These are phyloP conservation scores for Ceratobasidium sp. DNA, from an alignment of 1,284 basidiomycete species.

Conservation along the genomic window DNA sequence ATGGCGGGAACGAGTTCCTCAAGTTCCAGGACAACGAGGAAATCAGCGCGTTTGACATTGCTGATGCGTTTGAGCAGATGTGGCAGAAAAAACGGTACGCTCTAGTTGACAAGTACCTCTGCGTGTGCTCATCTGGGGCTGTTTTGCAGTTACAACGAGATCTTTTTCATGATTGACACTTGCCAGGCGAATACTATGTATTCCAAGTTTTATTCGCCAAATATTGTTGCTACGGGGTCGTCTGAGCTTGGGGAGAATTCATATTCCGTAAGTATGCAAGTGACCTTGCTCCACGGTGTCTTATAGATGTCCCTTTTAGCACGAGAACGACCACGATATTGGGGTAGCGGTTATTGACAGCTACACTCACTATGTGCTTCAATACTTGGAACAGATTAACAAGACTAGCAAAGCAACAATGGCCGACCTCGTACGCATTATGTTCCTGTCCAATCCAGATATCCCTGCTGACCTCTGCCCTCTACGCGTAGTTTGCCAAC, in stretches of 20 bases:
- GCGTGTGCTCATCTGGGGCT: neutral
- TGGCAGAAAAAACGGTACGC: slow-evolving; percentile 91
- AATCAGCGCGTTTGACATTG: slow-evolving; percentile 94
- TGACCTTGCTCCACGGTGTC: neutral
- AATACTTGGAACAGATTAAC: slow-evolving; percentile 92
- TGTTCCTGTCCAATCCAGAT: neutral
- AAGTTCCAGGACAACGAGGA: slow-evolving; percentile 99
- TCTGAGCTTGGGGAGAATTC: slow-evolving; percentile 91
- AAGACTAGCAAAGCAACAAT: slow-evolving; percentile 88
- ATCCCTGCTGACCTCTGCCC: slow-evolving; percentile 12
- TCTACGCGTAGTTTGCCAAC: slow-evolving; percentile 74
- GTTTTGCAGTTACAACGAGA: slow-evolving; percentile 86
- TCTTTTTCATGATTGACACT: slow-evolving; percentile 98
- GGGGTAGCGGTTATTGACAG: slow-evolving; percentile 97
- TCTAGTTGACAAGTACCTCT: neutral
- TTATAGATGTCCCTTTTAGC: slow-evolving; percentile 62
- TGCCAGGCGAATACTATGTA: slow-evolving; percentile 99
- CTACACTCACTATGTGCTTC: slow-evolving; percentile 92
- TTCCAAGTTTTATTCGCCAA: slow-evolving; percentile 94
- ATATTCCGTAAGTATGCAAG: slow-evolving; percentile 78
- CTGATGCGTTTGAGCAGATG: slow-evolving; percentile 98
- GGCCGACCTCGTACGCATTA: slow-evolving; percentile 80
- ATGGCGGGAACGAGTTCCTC: slow-evolving; percentile 97
- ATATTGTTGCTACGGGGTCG: slow-evolving; percentile 94
- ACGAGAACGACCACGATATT: slow-evolving; percentile 93